phyloP scores from a whole-genome alignment of 2,329 filamentous ascomycete species.

The Neocatenulostroma microsporum region DNA sequence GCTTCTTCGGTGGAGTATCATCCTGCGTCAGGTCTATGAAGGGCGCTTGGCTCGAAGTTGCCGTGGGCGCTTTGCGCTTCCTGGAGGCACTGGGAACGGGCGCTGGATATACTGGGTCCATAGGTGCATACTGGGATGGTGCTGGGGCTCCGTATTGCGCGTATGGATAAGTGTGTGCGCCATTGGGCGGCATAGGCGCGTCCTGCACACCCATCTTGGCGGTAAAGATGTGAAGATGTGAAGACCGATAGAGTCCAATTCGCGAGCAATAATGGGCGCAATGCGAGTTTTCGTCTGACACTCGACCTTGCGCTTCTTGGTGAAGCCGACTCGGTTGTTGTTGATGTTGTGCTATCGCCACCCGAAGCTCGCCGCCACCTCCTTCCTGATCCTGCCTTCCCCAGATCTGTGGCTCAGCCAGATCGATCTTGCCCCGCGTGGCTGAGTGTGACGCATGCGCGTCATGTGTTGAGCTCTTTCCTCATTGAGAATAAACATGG shows the following conservation, averaged over 20 bases:
- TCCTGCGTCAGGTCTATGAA: conserved; percentile 11
- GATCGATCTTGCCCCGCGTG: too few species aligned
- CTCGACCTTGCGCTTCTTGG: too few species aligned
- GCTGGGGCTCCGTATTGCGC: not conserved
- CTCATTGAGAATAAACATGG: not conserved
- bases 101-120: not conserved
- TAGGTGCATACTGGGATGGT: not conserved
- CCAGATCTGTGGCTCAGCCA: too few species aligned
- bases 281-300: too few species aligned
- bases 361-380: too few species aligned
- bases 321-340: not conserved
- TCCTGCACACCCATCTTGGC: conserved; percentile 2
- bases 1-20: conserved; percentile 10
- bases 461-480: not conserved
- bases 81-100: not conserved
- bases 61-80: conserved; percentile 9
- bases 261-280: too few species aligned
- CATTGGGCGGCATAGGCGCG: too few species aligned
- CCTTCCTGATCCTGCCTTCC: too few species aligned
- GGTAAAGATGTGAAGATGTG: too few species aligned
- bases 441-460: too few species aligned
- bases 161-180: not conserved
- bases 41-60: not conserved
- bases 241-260: too few species aligned
- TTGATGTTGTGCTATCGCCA: too few species aligned